These are phyloP conservation scores for Rhizopogon rudus DNA, from an alignment of 768 basidiomycete species.

Conservation along the genomic window DNA sequence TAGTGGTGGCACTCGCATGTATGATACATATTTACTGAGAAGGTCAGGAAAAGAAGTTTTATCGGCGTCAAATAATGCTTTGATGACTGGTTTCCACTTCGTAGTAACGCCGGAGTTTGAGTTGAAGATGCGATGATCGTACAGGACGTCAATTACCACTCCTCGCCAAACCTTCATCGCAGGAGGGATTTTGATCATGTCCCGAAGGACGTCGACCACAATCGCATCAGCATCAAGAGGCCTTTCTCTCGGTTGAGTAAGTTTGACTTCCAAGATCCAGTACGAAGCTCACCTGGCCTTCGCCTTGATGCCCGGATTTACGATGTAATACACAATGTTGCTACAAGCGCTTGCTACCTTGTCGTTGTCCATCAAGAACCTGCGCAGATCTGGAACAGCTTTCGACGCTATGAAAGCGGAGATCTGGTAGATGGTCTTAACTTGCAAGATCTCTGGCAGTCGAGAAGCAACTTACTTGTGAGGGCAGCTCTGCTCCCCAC, in stretches of 20 bases:
- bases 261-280: neutral
- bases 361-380: conserved; percentile 81
- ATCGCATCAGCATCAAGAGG: conserved; percentile 74
- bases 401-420: conserved; percentile 62
- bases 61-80: conserved; percentile 78
- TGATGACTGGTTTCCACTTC: conserved; percentile 76
- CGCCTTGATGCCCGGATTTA: conserved; percentile 75
- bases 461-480: conserved; percentile 15
- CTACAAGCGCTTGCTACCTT: conserved; percentile 74
- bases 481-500: conserved; percentile 23
- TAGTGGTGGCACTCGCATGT: conserved; percentile 25
- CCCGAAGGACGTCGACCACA: conserved; percentile 63
- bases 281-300: conserved; percentile 53
- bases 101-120: conserved; percentile 49
- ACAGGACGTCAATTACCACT: conserved; percentile 74
- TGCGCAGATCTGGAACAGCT: conserved; percentile 71
- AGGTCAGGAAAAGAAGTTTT: conserved; percentile 83
- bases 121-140: conserved; percentile 86
- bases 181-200: conserved; percentile 74
- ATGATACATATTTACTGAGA: conserved; percentile 51
- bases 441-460: conserved; percentile 1
- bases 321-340: conserved; percentile 80
- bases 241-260: conserved; percentile 29
- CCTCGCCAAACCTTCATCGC: conserved; percentile 83
- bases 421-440: conserved; percentile 43